Percentiles rank a stretch among this genome's conserved stretches.
These are phyloP conservation scores for Apophysomyces ossiformis DNA, from an alignment of 371 early-diverging fungal genomes.

Conservation along the genomic window DNA sequence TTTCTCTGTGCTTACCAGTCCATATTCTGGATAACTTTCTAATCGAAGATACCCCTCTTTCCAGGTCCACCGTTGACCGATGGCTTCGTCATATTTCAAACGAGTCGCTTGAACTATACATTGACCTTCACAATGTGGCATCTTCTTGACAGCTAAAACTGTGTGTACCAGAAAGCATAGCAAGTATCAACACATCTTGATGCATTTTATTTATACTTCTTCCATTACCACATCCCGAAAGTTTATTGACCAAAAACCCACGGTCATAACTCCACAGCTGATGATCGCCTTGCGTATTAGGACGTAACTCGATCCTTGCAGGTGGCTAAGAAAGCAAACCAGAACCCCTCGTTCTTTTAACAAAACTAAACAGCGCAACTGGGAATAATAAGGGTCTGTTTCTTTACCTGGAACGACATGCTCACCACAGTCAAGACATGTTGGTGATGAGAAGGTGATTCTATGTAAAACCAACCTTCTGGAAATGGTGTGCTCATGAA, in stretches of 20 bases:
- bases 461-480: conserved; percentile 18
- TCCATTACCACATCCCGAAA: conserved; percentile 21
- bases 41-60: conserved; percentile 5
- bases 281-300: conserved; percentile 2
- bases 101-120: conserved; percentile 16
- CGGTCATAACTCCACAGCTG: conserved; percentile 20
- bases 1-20: conserved; percentile 8
- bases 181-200: neutral
- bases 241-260: conserved; percentile 21
- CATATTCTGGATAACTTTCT: neutral
- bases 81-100: neutral
- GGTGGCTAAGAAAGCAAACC: conserved; percentile 9
- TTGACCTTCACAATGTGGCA: neutral
- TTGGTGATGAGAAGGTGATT: conserved; percentile 11
- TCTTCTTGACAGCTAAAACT: conserved; percentile 13
- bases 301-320: conserved; percentile 22
- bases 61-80: conserved; percentile 16
- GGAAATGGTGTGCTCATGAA: neutral
- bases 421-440: conserved; percentile 18
- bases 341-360: neutral
- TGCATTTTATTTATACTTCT: conserved; percentile 4
- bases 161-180: neutral
- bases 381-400: too few relatives aligned
- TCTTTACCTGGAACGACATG: conserved; percentile 13
- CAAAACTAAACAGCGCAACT: neutral